A percentile compares a stretch with the other conserved stretches of the same genome.
phyloP scores from a whole-genome alignment of 352 stramenopile genomes.

The Pythium scleroteichum region DNA sequence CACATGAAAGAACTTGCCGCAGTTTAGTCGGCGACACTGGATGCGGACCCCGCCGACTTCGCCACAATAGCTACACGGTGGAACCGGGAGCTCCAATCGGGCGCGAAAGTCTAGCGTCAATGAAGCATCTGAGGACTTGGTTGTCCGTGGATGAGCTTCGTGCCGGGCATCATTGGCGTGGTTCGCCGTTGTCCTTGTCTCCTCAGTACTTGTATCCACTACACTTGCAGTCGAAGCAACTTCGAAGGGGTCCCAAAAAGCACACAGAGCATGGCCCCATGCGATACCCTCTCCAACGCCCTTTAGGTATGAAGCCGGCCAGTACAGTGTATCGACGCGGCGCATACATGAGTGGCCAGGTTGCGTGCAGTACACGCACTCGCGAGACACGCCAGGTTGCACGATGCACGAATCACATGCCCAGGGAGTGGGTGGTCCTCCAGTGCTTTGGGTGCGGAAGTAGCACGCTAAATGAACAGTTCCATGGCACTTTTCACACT shows the following conservation, averaged over 20 bases:
- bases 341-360: conserved; percentile 11
- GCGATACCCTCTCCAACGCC: background rate
- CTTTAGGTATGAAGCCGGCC: conserved; percentile 12
- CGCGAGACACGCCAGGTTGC: background rate
- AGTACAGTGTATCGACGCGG: conserved; percentile 14
- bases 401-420: conserved; percentile 21
- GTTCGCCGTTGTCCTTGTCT: background rate
- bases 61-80: conserved; percentile 54
- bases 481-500: conserved; percentile 12
- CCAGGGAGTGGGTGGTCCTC: background rate
- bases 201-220: background rate
- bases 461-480: conserved; percentile 16
- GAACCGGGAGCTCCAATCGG: conserved; percentile 21
- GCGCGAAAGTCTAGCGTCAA: background rate
- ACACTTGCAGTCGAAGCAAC: background rate
- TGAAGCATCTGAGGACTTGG: background rate
- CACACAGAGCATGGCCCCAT: conserved; percentile 22
- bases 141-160: background rate
- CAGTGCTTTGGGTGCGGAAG: background rate
- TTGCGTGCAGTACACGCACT: conserved; percentile 22
- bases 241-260: conserved; percentile 18
- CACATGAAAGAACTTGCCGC: conserved; percentile 60
- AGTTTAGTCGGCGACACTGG: conserved; percentile 59
- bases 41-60: conserved; percentile 42
- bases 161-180: background rate